A percentile compares a stretch with the other conserved stretches of the same genome.
Evolutionary conservation across 2,329 filamentous ascomycete genomes (phyloP).

Genomic region (Calycina marina): DNA sequence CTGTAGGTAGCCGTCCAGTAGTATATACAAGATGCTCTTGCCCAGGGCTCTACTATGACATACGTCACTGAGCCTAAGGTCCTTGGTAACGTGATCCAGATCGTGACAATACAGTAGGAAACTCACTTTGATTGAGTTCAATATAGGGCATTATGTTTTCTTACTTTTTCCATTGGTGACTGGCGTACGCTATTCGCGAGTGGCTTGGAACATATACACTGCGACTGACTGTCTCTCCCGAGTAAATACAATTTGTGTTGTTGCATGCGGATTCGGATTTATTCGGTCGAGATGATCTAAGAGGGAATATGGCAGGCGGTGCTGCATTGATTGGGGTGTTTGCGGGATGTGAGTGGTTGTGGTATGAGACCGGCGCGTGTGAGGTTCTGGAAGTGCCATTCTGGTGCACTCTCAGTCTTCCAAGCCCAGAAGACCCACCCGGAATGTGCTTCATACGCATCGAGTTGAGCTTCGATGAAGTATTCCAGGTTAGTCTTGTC

Average conservation of each 20-base stretch:
- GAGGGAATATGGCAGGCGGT: conserved; percentile 18
- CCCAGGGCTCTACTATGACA: no score
- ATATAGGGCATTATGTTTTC: neutral
- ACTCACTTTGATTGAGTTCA: neutral
- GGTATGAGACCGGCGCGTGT: conserved; percentile 27
- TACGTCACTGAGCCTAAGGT: no score
- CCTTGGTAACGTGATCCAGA: no score
- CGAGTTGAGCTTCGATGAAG: conserved; percentile 29
- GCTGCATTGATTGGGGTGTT: conserved; percentile 17
- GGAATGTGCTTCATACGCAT: conserved; percentile 27
- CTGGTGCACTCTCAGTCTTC: conserved; percentile 27
- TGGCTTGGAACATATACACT: conserved; percentile 1
- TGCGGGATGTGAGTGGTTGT: conserved; percentile 22
- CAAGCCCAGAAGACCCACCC: conserved; percentile 30
- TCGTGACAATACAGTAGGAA: neutral
- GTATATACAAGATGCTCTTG: no score
- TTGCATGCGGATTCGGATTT: no score
- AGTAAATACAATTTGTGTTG: no score
- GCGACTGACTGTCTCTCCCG: no score
- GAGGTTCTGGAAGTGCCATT: conserved; percentile 28
- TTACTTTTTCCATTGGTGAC: neutral
- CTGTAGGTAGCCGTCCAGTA: no score
- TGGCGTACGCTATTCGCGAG: neutral
- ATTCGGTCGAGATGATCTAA: no score
- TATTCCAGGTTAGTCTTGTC: conserved; percentile 24